Evolutionary conservation across 148 eudicot species (phyloP).

Genomic region (Amaranthus cruentus): DNA sequence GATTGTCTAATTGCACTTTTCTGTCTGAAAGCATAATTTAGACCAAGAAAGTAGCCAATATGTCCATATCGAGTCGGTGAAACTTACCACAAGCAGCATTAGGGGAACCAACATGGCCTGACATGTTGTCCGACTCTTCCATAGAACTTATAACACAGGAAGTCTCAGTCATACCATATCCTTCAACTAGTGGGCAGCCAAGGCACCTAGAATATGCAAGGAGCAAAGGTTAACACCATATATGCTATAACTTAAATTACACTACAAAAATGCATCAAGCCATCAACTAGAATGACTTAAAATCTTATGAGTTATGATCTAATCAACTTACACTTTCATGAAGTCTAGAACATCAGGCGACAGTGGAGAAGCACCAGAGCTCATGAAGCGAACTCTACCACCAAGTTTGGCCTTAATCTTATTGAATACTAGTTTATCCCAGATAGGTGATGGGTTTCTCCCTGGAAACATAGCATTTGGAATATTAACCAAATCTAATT

Average conservation of each 20-base stretch:
- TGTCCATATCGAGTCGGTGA: background rate
- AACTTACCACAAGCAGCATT: slow-evolving; percentile 91
- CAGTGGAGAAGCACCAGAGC: slow-evolving; percentile 94
- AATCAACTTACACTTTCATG: slow-evolving; percentile 69
- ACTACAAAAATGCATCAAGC: background rate
- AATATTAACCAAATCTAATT: slow-evolving; percentile 6
- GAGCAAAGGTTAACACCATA: slow-evolving; percentile 7
- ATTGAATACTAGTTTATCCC: slow-evolving; percentile 94
- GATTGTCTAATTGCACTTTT: background rate
- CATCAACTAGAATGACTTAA: background rate
- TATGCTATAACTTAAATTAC: background rate
- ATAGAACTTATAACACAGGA: slow-evolving; percentile 82
- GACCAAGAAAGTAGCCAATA: background rate
- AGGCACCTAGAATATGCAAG: slow-evolving; percentile 56
- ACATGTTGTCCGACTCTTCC: slow-evolving; percentile 59
- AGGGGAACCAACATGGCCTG: slow-evolving; percentile 97
- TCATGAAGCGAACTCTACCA: slow-evolving; percentile 83
- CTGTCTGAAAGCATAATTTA: background rate
- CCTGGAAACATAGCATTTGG: slow-evolving; percentile 36
- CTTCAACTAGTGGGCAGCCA: slow-evolving; percentile 83
- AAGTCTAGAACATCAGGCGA: slow-evolving; percentile 91
- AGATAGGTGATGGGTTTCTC: slow-evolving; percentile 68
- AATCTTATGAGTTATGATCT: background rate
- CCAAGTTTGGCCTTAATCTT: slow-evolving; percentile 93
- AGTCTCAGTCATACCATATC: slow-evolving; percentile 98